Evolutionary conservation across 2,329 filamentous ascomycete genomes (phyloP).

Genomic region (Curvularia spicifera): DNA sequence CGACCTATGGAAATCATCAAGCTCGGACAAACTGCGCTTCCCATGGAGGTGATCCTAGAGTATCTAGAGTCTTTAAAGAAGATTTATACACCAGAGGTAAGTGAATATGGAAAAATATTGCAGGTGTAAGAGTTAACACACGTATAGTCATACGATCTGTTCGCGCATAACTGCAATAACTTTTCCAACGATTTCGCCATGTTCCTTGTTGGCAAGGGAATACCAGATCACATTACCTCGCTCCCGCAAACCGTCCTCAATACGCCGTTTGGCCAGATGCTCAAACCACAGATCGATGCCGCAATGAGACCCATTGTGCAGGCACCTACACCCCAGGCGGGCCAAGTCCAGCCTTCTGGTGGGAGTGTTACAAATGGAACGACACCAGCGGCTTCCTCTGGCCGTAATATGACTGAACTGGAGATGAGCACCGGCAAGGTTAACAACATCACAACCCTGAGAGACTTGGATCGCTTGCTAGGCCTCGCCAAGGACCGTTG

Average conservation of each 20-base stretch:
- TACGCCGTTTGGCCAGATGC: constrained; percentile 86
- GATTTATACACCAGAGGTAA: constrained; percentile 80
- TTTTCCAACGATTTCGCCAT: constrained; percentile 92
- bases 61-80: constrained; percentile 83
- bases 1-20: constrained; percentile 76
- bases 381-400: constrained; percentile 3
- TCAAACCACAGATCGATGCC: constrained; percentile 75
- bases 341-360: constrained; percentile 18
- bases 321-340: constrained; percentile 55
- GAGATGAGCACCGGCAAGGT: constrained; percentile 58
- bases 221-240: constrained; percentile 83
- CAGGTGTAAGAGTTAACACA: constrained; percentile 29
- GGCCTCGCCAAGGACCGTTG: constrained; percentile 68
- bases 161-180: constrained; percentile 94
- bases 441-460: constrained; percentile 64
- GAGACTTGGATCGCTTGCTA: constrained; percentile 67
- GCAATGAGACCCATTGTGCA: constrained; percentile 69
- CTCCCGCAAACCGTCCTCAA: constrained; percentile 85
- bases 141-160: constrained; percentile 48
- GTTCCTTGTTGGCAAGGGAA: constrained; percentile 86
- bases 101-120: not conserved
- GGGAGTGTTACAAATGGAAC: constrained; percentile 16
- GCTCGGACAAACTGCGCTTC: constrained; percentile 78
- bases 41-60: constrained; percentile 81
- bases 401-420: constrained; percentile 20